phyloP scores from a whole-genome alignment of 169 alveolate species.

The Perkinsus olseni region DNA sequence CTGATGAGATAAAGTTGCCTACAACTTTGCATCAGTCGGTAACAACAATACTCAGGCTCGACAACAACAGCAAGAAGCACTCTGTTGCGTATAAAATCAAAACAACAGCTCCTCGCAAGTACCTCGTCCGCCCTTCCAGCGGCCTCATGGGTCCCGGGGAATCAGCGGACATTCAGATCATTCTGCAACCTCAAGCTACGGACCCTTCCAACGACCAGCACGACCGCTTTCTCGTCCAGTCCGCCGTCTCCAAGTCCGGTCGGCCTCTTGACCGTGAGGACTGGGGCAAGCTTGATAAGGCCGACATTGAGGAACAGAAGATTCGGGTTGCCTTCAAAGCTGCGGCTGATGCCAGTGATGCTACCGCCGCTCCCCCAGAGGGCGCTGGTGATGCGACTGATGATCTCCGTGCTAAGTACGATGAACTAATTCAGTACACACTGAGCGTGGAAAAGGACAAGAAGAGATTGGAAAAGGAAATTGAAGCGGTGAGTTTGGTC shows the following conservation, averaged over 20 bases:
- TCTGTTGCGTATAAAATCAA: slow-evolving; percentile 68
- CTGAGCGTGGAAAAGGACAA: neutral
- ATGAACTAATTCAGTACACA: neutral
- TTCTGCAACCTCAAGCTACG: slow-evolving; percentile 66
- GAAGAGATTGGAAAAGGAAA: neutral
- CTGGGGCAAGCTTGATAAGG: neutral
- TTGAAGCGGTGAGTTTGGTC: neutral
- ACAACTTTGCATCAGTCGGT: neutral
- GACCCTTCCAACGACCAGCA: slow-evolving; percentile 55
- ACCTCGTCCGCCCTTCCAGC: slow-evolving; percentile 67
- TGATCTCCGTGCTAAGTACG: neutral
- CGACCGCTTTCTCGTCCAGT: slow-evolving; percentile 69
- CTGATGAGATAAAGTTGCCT: neutral
- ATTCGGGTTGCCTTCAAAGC: neutral
- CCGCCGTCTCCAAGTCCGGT: slow-evolving; percentile 15
- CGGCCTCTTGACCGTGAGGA: neutral
- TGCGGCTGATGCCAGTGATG: neutral
- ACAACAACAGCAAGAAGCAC: neutral
- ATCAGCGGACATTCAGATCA: slow-evolving; percentile 57
- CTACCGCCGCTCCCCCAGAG: neutral
- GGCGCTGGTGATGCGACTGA: neutral
- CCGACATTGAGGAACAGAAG: neutral
- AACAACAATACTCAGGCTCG: neutral
- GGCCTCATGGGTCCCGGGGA: slow-evolving; percentile 66
- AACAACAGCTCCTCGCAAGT: slow-evolving; percentile 74